Evolutionary conservation across 1,284 basidiomycete species (phyloP).

Genomic region (Malassezia dermatis): DNA sequence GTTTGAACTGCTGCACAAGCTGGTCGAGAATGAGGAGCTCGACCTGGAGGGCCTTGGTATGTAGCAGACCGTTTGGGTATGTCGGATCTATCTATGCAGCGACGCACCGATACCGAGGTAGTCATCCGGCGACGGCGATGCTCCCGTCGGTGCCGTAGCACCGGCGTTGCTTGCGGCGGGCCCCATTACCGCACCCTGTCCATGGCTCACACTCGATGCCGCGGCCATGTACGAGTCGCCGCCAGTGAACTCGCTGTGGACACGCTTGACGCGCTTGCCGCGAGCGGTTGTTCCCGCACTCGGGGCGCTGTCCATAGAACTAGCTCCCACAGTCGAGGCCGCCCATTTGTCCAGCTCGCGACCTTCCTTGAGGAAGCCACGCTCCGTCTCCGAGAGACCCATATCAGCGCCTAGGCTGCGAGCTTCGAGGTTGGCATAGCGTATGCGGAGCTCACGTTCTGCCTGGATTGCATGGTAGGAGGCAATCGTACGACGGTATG

Average conservation of each 20-base stretch:
- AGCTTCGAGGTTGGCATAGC: slow-evolving; percentile 70
- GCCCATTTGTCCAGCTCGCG: slow-evolving; percentile 34
- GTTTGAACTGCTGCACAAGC: slow-evolving; percentile 29
- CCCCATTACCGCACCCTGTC: background rate
- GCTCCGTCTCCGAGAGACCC: slow-evolving; percentile 46
- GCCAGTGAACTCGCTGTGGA: background rate
- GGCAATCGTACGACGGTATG: slow-evolving; percentile 55
- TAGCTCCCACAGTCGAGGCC: slow-evolving; percentile 18
- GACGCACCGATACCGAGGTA: slow-evolving; percentile 10
- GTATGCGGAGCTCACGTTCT: slow-evolving; percentile 64
- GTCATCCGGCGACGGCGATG: slow-evolving; percentile 6
- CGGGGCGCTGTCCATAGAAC: background rate
- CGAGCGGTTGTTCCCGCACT: background rate
- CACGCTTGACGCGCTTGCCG: slow-evolving; percentile 10
- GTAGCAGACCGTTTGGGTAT: slow-evolving; percentile 7
- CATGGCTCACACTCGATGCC: background rate
- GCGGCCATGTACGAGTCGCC: slow-evolving; percentile 13
- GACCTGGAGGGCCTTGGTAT: slow-evolving; percentile 24
- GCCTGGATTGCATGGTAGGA: slow-evolving; percentile 30
- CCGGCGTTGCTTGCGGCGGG: background rate
- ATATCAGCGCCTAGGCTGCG: slow-evolving; percentile 65
- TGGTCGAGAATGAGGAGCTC: slow-evolving; percentile 40
- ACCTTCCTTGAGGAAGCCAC: slow-evolving; percentile 35
- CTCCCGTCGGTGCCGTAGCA: background rate
- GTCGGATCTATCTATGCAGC: slow-evolving; percentile 1